phyloP scores from a whole-genome alignment of 352 stramenopile genomes.

The Phytopythium ostracodes region DNA sequence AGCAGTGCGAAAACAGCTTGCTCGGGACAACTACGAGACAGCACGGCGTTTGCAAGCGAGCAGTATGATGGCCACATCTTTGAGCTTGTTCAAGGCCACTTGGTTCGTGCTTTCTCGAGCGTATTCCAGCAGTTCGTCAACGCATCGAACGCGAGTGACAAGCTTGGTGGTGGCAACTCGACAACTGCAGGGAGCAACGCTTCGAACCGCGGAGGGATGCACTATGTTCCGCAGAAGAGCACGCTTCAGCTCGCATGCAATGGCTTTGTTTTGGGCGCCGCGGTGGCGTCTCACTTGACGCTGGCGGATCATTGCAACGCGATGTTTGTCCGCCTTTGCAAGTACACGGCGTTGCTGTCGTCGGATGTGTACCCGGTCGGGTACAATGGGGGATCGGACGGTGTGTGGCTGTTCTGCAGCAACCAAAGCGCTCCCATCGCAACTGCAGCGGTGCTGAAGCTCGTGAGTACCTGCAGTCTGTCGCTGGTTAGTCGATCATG shows the following conservation, averaged over 20 bases:
- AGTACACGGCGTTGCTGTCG: slow-evolving; percentile 57
- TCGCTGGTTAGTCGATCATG: slow-evolving; percentile 50
- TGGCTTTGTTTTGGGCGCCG: slow-evolving; percentile 62
- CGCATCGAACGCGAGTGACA: slow-evolving; percentile 46
- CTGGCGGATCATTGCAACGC: slow-evolving; percentile 54
- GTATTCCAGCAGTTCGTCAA: slow-evolving; percentile 74
- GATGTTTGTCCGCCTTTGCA: slow-evolving; percentile 54
- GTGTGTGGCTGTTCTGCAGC: slow-evolving; percentile 51
- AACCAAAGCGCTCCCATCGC: slow-evolving; percentile 70
- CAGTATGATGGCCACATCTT: slow-evolving; percentile 77
- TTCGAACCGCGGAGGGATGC: slow-evolving; percentile 10
- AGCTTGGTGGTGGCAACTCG: slow-evolving; percentile 9
- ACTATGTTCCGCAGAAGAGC: slow-evolving; percentile 68
- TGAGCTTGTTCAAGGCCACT: slow-evolving; percentile 43
- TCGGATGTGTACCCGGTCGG: slow-evolving; percentile 54
- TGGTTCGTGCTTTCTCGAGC: slow-evolving; percentile 57
- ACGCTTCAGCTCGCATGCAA: slow-evolving; percentile 77
- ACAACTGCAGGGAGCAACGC: slow-evolving; percentile 21
- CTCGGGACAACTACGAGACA: slow-evolving; percentile 1
- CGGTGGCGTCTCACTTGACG: slow-evolving; percentile 48
- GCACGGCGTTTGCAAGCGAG: slow-evolving; percentile 14
- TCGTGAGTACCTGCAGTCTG: slow-evolving; percentile 52
- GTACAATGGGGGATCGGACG: slow-evolving; percentile 60
- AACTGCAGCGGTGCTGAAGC: slow-evolving; percentile 65
- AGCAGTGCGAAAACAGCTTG: not conserved